Percentiles rank a stretch among this genome's conserved stretches.
These are phyloP conservation scores for Sechiopsis laciniata DNA, from an alignment of 306 rosid species.

Conservation along the genomic window DNA sequence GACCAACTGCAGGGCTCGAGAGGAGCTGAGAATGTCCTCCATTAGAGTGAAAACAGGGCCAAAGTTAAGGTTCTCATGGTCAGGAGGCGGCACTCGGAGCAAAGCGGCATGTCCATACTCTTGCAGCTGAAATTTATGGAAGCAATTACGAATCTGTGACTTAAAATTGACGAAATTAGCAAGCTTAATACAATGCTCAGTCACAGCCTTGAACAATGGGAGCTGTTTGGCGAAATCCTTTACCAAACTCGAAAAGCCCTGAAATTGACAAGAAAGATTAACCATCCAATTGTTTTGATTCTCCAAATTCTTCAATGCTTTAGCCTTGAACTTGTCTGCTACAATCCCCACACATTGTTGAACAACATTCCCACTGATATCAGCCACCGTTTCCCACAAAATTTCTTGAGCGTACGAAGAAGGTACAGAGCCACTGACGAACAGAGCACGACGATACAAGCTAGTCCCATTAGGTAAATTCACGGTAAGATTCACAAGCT, in stretches of 20 bases:
- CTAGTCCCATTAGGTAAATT: conserved; percentile 94
- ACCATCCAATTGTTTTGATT: conserved; percentile 87
- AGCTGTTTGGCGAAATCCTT: conserved; percentile 69
- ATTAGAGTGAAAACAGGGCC: conserved; percentile 40
- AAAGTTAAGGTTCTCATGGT: conserved; percentile 33
- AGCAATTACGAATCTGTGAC: conserved; percentile 53
- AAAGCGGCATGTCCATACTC: conserved; percentile 61
- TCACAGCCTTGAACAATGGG: conserved; percentile 48
- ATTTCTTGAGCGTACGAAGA: conserved; percentile 77
- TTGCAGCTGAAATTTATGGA: conserved; percentile 67
- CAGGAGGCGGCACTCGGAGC: conserved; percentile 44
- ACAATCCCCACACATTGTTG: conserved; percentile 90
- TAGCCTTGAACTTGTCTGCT: conserved; percentile 72
- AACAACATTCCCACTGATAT: conserved; percentile 64
- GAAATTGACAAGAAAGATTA: conserved; percentile 82
- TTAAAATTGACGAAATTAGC: conserved; percentile 63
- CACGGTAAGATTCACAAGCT: conserved; percentile 61
- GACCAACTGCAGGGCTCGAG: conserved; percentile 53
- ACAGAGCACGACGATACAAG: conserved; percentile 65
- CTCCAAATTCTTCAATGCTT: conserved; percentile 77
- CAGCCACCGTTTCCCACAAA: conserved; percentile 75
- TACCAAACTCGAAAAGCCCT: conserved; percentile 56
- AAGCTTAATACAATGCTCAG: conserved; percentile 59
- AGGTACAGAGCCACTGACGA: conserved; percentile 60
- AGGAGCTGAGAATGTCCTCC: conserved; percentile 52